Evolutionary conservation across 495 filamentous ascomycete genomes (phyloP).

Genomic region (Massariosphaeria phaeospora): DNA sequence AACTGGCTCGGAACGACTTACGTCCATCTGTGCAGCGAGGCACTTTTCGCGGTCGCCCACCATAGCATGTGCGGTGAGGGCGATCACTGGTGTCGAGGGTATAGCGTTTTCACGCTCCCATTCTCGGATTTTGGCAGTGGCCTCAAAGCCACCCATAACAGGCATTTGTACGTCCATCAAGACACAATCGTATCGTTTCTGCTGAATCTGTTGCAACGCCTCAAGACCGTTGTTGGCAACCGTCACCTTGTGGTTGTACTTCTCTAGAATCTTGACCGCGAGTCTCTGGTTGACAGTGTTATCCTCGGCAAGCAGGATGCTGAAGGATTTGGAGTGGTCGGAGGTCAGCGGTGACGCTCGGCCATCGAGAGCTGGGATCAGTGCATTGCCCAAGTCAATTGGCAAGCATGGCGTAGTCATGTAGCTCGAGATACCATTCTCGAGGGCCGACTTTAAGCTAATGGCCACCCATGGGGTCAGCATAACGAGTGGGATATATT

Average conservation of each 20-base stretch:
- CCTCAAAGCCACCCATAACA: constrained; percentile 98
- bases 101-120: constrained; percentile 76
- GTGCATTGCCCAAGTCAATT: constrained; percentile 94
- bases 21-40: constrained; percentile 95
- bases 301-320: constrained; percentile 94
- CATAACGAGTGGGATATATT: constrained; percentile 94
- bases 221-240: constrained; percentile 94
- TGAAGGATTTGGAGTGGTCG: constrained; percentile 92
- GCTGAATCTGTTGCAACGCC: constrained; percentile 82
- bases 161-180: constrained; percentile 99
- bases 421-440: constrained; percentile 94
- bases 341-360: constrained; percentile 85
- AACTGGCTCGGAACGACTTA: constrained; percentile 8
- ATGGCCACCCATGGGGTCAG: constrained; percentile 87
- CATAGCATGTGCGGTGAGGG: constrained; percentile 97
- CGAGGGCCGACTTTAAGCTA: constrained; percentile 87
- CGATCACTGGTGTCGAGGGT: constrained; percentile 89
- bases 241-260: constrained; percentile 94
- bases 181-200: constrained; percentile 90
- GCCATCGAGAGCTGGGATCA: constrained; percentile 96
- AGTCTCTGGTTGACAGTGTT: constrained; percentile 96
- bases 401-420: constrained; percentile 97
- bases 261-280: constrained; percentile 94
- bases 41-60: constrained; percentile 98
- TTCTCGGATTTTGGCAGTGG: constrained; percentile 93